Percentiles rank a stretch among this genome's conserved stretches.
These are phyloP conservation scores for Debaryomyces prosopidis DNA, from an alignment of 805 yeast species.

Conservation along the genomic window DNA sequence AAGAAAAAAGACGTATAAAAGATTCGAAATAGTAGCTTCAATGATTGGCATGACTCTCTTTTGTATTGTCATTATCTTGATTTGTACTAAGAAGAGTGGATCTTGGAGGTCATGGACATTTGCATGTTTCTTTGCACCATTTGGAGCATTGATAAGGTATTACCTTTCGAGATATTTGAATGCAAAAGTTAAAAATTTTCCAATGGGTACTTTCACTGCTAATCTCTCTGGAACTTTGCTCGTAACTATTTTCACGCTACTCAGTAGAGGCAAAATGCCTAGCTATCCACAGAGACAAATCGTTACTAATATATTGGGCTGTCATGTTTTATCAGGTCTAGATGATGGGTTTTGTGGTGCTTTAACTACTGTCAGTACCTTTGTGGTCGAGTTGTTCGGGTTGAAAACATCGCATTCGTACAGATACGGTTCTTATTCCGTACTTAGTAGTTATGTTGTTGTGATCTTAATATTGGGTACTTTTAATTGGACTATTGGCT, in stretches of 20 bases:
- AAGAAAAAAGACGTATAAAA: constrained; percentile 17
- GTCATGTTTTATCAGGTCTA: constrained; percentile 56
- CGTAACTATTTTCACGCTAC: constrained; percentile 43
- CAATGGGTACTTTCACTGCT: constrained; percentile 50
- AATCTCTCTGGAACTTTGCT: constrained; percentile 50
- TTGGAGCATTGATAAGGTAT: constrained; percentile 64
- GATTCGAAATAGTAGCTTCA: constrained; percentile 17
- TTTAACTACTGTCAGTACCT: constrained; percentile 75
- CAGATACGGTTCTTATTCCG: constrained; percentile 50
- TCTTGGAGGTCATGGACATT: constrained; percentile 72
- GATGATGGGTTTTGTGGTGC: constrained; percentile 71
- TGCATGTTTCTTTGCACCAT: constrained; percentile 64
- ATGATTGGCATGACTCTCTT: constrained; percentile 23
- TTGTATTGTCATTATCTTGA: constrained; percentile 42
- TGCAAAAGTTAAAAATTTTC: constrained; percentile 43
- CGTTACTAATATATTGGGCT: constrained; percentile 32
- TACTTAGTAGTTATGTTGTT: constrained; percentile 48
- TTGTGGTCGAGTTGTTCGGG: constrained; percentile 61
- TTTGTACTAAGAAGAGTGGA: constrained; percentile 31
- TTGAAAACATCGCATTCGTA: constrained; percentile 36
- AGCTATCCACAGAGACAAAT: constrained; percentile 19
- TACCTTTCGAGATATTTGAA: constrained; percentile 54
- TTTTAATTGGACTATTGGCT: constrained; percentile 66
- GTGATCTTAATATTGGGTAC: constrained; percentile 67
- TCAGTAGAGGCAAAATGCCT: constrained; percentile 43